These are phyloP conservation scores for Pseudognaphalium luteoalbum DNA, from an alignment of 129 eudicot species.

Conservation along the genomic window DNA sequence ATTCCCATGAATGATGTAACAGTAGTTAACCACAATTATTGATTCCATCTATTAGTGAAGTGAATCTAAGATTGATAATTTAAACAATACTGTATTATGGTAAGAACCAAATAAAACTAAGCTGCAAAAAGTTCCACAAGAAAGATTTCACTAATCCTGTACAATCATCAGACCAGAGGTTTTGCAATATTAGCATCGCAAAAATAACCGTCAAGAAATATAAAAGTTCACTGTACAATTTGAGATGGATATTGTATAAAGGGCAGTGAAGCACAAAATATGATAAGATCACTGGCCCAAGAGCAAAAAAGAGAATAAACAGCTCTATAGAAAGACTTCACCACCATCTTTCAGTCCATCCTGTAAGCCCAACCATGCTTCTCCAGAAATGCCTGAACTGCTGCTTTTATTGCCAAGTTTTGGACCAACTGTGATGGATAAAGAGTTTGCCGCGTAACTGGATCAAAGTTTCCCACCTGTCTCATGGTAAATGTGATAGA, in stretches of 20 bases:
- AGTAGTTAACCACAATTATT: background rate
- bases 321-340: background rate
- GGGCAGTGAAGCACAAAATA: background rate
- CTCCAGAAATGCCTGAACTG: conserved; percentile 58
- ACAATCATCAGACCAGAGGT: conserved; percentile 10
- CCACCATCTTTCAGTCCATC: conserved; percentile 40
- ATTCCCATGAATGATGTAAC: background rate
- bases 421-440: conserved; percentile 55
- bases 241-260: background rate
- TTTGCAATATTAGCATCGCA: conserved; percentile 20
- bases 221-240: conserved; percentile 21
- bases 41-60: background rate
- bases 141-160: background rate
- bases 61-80: background rate
- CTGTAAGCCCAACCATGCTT: conserved; percentile 91
- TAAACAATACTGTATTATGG: background rate
- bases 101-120: background rate
- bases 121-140: background rate
- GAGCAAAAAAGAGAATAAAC: background rate
- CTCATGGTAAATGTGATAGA: background rate
- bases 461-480: conserved; percentile 90
- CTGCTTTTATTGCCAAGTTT: conserved; percentile 88
- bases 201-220: conserved; percentile 3
- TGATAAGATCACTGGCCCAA: background rate
- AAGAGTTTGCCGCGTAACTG: conserved; percentile 62